Percentiles rank a stretch among this genome's conserved stretches.
These are phyloP conservation scores for Ophiostoma ips DNA, from an alignment of 2,329 filamentous ascomycete species.

Conservation along the genomic window DNA sequence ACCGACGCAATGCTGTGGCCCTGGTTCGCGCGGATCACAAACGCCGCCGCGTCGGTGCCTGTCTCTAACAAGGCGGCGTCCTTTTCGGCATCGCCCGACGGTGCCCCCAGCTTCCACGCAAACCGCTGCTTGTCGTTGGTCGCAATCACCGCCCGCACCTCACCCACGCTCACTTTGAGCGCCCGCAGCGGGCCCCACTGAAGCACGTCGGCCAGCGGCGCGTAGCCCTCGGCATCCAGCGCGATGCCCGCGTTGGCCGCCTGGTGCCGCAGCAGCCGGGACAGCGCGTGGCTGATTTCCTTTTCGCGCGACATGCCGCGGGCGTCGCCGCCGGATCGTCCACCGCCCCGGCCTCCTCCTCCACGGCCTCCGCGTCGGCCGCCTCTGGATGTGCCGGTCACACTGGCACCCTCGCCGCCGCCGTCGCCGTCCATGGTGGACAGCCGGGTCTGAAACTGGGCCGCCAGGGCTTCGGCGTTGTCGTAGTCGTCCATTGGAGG, in stretches of 20 bases:
- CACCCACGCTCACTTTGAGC: constrained; percentile 59
- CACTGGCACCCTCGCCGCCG: not conserved
- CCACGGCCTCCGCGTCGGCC: not conserved
- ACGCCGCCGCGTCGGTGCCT: constrained; percentile 38
- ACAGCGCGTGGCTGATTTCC: constrained; percentile 39
- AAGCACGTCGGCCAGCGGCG: constrained; percentile 41
- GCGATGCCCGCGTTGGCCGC: constrained; percentile 40
- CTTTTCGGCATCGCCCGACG: not conserved
- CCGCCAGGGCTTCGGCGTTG: constrained; percentile 12
- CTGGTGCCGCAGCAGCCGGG: constrained; percentile 41
- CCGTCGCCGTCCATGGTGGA: constrained; percentile 1
- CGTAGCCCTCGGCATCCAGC: constrained; percentile 46
- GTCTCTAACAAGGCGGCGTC: constrained; percentile 14
- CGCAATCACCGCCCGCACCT: constrained; percentile 55
- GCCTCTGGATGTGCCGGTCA: too few species aligned
- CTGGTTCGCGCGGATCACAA: constrained; percentile 88
- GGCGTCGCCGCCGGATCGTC: not conserved
- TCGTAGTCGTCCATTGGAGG: not conserved
- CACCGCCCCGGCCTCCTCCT: not conserved
- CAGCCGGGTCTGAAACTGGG: constrained; percentile 11
- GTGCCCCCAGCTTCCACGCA: constrained; percentile 47
- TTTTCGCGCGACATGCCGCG: constrained; percentile 27
- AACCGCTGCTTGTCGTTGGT: constrained; percentile 88
- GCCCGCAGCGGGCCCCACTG: constrained; percentile 46
- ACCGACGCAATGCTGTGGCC: constrained; percentile 67